phyloP scores from a whole-genome alignment of 1,139 yeast genomes.

The Sugiyamaella neomexicana region DNA sequence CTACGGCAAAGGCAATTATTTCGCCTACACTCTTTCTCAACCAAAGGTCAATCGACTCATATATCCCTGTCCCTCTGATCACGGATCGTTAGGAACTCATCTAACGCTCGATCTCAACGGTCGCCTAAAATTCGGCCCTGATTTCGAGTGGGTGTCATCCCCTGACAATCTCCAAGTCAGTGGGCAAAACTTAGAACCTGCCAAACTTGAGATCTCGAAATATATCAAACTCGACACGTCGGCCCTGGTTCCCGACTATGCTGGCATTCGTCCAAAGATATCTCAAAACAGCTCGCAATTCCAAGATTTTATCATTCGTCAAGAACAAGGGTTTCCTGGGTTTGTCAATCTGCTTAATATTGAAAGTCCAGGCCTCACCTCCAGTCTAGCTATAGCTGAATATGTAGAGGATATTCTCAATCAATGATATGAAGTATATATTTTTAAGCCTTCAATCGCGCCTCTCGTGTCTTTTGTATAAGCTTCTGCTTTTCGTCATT shows the following conservation, averaged over 20 bases:
- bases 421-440: too few relatives aligned
- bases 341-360: constrained; percentile 79
- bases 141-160: constrained; percentile 71
- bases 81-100: constrained; percentile 82
- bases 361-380: constrained; percentile 87
- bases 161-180: constrained; percentile 42
- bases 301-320: constrained; percentile 70
- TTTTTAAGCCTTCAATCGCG: background rate
- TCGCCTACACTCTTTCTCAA: constrained; percentile 50
- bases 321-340: constrained; percentile 70
- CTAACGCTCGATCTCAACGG: constrained; percentile 83
- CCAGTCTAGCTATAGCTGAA: constrained; percentile 79
- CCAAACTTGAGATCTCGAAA: constrained; percentile 56
- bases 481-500: constrained; percentile 30
- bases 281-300: constrained; percentile 51
- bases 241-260: constrained; percentile 64
- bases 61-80: constrained; percentile 80
- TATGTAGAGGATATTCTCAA: constrained; percentile 52
- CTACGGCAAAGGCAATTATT: constrained; percentile 86
- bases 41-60: constrained; percentile 49
- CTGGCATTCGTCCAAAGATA: constrained; percentile 83
- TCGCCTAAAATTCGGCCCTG: constrained; percentile 82
- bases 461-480: constrained; percentile 30
- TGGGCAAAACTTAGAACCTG: constrained; percentile 51
- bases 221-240: constrained; percentile 62